Conservation (phyloP, 1,284 basidiomycete species). For the Moesziomyces aphidis region DNA sequence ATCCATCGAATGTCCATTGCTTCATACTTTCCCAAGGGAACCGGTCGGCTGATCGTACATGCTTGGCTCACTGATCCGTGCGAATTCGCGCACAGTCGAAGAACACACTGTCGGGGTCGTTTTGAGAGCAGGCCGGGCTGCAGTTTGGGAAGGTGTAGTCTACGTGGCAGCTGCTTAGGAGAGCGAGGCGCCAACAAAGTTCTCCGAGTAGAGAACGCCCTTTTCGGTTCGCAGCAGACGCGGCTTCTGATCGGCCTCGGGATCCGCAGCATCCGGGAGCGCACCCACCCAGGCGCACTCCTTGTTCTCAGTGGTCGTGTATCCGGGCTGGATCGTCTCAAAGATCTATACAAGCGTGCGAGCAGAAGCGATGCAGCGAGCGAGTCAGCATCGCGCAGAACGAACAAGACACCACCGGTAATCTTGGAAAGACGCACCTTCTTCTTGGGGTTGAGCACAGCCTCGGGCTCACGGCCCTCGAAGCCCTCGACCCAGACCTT, state of each 20-base stretch:
- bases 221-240: slow-evolving; percentile 59
- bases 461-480: slow-evolving; percentile 62
- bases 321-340: slow-evolving; percentile 66
- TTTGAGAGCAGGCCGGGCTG: slow-evolving; percentile 2
- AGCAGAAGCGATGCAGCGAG: background rate
- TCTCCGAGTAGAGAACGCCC: slow-evolving; percentile 55
- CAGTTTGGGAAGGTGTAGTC: background rate
- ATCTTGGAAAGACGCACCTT: slow-evolving; percentile 48
- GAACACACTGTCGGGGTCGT: background rate
- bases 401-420: background rate
- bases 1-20: slow-evolving; percentile 2
- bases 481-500: slow-evolving; percentile 65
- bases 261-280: slow-evolving; percentile 52
- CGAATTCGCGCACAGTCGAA: too few relatives aligned
- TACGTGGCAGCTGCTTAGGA: slow-evolving; percentile 28
- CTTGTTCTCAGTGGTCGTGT: slow-evolving; percentile 56
- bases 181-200: slow-evolving; percentile 61
- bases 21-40: background rate
- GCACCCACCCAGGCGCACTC: slow-evolving; percentile 63
- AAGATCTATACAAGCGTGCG: slow-evolving; percentile 53
- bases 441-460: slow-evolving; percentile 67
- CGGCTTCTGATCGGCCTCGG: slow-evolving; percentile 60
- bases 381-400: background rate
- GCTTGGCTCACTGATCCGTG: too few relatives aligned
- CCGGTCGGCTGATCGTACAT: too few relatives aligned